A percentile compares a stretch with the other conserved stretches of the same genome.
Evolutionary conservation across 768 basidiomycete species (phyloP).

Genomic region (Porpolomopsis calyptriformis): DNA sequence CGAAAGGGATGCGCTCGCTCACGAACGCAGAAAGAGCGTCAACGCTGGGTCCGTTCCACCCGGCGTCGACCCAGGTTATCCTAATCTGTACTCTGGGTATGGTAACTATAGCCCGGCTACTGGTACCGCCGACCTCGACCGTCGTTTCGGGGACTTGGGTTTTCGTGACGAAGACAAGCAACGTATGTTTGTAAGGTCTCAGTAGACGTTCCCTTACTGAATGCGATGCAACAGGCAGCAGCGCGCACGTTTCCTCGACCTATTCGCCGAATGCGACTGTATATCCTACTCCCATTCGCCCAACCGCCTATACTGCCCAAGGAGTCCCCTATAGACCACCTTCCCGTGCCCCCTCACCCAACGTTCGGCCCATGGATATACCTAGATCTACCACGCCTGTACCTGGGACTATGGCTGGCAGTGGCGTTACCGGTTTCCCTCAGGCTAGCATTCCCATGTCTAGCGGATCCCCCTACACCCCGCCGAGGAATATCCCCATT

Average conservation of each 20-base stretch:
- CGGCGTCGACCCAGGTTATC: slow-evolving; percentile 6
- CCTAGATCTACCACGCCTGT: slow-evolving; percentile 38
- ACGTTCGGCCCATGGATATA: slow-evolving; percentile 36
- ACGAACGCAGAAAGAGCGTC: slow-evolving; percentile 49
- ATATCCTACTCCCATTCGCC: slow-evolving; percentile 7
- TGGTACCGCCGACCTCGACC: slow-evolving; percentile 13
- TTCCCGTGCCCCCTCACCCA: slow-evolving; percentile 32
- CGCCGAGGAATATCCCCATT: slow-evolving; percentile 20
- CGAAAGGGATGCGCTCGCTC: slow-evolving; percentile 36
- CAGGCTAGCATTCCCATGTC: slow-evolving; percentile 9
- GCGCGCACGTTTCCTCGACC: no score
- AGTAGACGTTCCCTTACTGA: no score
- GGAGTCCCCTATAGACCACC: slow-evolving; percentile 12
- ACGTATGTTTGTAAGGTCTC: not conserved
- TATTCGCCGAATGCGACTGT: not conserved
- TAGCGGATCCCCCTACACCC: slow-evolving; percentile 25
- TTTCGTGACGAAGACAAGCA: slow-evolving; percentile 10
- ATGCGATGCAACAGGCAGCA: no score
- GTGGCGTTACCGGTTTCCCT: slow-evolving; percentile 13
- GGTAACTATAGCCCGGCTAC: not conserved
- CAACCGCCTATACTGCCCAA: slow-evolving; percentile 12
- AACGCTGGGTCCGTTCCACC: slow-evolving; percentile 24
- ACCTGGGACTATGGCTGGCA: slow-evolving; percentile 25
- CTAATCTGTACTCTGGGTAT: slow-evolving; percentile 17
- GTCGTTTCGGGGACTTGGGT: slow-evolving; percentile 13